Base-by-base conservation (phyloP, 169 alveolate genomes). In the Plasmodium cynomolgi region DNA sequence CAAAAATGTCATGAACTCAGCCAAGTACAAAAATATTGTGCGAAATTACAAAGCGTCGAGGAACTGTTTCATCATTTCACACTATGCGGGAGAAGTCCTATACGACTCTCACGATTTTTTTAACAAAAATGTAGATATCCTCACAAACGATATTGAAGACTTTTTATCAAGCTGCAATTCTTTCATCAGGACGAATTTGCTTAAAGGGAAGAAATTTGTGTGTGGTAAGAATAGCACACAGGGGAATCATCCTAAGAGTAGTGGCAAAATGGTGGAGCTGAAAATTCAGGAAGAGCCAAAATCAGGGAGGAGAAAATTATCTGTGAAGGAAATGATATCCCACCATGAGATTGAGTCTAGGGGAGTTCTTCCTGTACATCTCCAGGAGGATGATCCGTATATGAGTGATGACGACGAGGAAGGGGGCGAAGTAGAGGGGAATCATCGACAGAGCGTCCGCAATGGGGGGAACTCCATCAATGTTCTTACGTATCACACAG, bases 31-130 rank as follows among this genome's bases (percentile, higher is more conserved):
- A 81, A 34, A 31, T 90, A 90, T 68, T 13, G 50, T 81, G 11
- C 41, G 83, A 20, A 79, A 81, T 90, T 90, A 90, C 54, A 90
- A 90, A 33, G 84, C 80, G 39, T 68, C 93, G 41, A 94, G 93
- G 29, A 95, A 93, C 41, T 93, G 95, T 29, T 95, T 95, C 58
- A 95, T 95, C 29, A 95, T 95, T 58, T 84, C 84, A 71, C 97
- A 95, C 72, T 95, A 93, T 77, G 97, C 97, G 15, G 97, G 97
- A 3, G 96, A 95, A 20, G 97, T 95, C 3, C 73, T 93, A 17
- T 95, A 95, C 77, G 94, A 93, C 86, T 80, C 96, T 31, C 29
- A 77, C 33, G 97, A 93, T 39, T 95, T 95, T 92, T 91, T 93
- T 74, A 84, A 85, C 31, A 95, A 95, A 58, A 95, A 95, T 85